Evolutionary conservation across 106 monocot species (phyloP), one percentile per base, ranked within the genome.

Genomic region (Hemerocallis citrina): DNA sequence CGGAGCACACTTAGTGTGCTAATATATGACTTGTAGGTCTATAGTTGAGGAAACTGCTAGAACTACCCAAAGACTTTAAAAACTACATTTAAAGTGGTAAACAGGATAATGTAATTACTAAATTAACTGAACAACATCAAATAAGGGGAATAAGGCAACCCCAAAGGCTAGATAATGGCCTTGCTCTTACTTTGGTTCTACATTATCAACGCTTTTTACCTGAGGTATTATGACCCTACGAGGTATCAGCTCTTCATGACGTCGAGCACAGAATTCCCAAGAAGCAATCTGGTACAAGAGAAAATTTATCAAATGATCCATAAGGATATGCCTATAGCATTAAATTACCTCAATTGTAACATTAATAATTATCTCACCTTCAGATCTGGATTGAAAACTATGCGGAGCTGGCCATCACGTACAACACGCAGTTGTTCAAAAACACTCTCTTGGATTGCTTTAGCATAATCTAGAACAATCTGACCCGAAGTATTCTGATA

Each of bases 211-310:
- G 3, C n/a, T n/a, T 50, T 49, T 54, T 72, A 93, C 93, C 85
- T 95, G 86, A 38, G 86, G 89, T 70, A 86, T 77, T 54, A 95
- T 75, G 12, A 82, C 34, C 65, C 86, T 89, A 57, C 89, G 69
- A 59, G 94, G 94, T 57, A 95, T 83, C 49, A 89, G 85, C 62
- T 95, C 89, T 59, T 95, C 94, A 64, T 95, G 89, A n/a, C 80
- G 79, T 64, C 83, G 75, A 30, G 89, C 89, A 76, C 89, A 95
- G 55, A 95, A 95, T 55, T 89, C 94, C 89, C 89, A 95, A 2
- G 89, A 95, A 70, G 72, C 68, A 63, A 95, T 95, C 94, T 89
- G 25, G 7, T 12, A 52, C 13, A 37, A 59, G 14, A 28, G 16
- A 14, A 27, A 48, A 70, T 14, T 17, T 1, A 0, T 31, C n/a